Conservation (phyloP, 306 rosid species). For the Dalbergia cochinchinensis region DNA sequence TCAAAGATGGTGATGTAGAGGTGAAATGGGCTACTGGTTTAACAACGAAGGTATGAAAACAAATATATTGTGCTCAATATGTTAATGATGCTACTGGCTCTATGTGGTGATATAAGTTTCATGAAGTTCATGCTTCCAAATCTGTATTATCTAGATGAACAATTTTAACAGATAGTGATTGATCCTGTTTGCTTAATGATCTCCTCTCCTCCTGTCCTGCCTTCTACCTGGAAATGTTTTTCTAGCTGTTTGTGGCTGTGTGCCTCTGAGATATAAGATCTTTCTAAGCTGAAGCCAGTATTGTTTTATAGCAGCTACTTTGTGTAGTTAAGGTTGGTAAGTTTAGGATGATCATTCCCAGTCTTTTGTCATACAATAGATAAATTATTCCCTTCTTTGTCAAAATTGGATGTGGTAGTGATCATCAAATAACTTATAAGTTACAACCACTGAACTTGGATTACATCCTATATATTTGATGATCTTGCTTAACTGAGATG, state of each 20-base stretch:
- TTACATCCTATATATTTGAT: conserved; percentile 9
- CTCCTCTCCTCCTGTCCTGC: neutral
- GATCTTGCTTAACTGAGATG: conserved; percentile 12
- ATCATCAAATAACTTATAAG: neutral
- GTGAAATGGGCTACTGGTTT: conserved; percentile 93
- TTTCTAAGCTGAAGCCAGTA: conserved; percentile 4
- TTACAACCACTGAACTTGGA: conserved; percentile 18
- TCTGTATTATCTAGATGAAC: conserved; percentile 3
- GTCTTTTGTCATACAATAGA: neutral
- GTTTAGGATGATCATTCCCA: conserved; percentile 3
- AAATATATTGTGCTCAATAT: conserved; percentile 26
- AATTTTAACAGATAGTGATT: conserved; percentile 10
- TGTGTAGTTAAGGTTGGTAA: conserved; percentile 9
- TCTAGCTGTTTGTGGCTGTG: neutral
- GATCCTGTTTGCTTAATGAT: conserved; percentile 18
- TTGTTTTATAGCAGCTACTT: conserved; percentile 32
- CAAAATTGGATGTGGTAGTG: conserved; percentile 22
- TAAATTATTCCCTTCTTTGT: conserved; percentile 15
- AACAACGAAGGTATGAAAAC: conserved; percentile 69
- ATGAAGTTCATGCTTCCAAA: conserved; percentile 3
- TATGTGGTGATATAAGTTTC: conserved; percentile 24
- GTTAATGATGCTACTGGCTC: conserved; percentile 34
- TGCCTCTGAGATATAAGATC: conserved; percentile 19
- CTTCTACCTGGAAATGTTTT: conserved; percentile 20
- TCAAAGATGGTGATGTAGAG: conserved; percentile 77